Percentiles rank a stretch among this genome's conserved stretches.
phyloP scores from a whole-genome alignment of 2,329 filamentous ascomycete genomes.

The Aspergillus ochraceoroseus region DNA sequence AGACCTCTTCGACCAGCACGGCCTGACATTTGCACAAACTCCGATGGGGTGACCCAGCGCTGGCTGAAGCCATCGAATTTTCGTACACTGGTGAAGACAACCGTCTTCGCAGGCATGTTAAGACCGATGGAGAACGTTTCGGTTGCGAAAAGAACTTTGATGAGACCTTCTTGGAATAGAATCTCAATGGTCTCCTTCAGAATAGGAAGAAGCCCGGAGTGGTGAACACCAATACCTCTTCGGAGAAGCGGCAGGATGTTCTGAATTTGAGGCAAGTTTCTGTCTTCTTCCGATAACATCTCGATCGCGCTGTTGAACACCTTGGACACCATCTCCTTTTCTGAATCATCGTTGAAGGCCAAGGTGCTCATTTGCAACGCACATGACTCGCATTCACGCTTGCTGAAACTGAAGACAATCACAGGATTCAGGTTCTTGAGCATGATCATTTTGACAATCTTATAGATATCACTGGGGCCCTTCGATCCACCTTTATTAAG shows the following conservation, averaged over 20 bases:
- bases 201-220: constrained; percentile 90
- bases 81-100: constrained; percentile 94
- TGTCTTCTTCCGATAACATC: constrained; percentile 86
- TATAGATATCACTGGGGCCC: constrained; percentile 78
- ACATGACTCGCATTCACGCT: constrained; percentile 88
- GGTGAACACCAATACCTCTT: constrained; percentile 93
- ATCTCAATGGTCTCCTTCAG: constrained; percentile 99
- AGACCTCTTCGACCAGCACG: constrained; percentile 94
- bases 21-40: constrained; percentile 98
- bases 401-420: constrained; percentile 99
- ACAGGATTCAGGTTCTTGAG: constrained; percentile 94
- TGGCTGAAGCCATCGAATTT: constrained; percentile 84
- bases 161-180: constrained; percentile 93
- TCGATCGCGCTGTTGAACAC: constrained; percentile 93
- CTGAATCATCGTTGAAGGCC: constrained; percentile 92
- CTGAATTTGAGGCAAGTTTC: constrained; percentile 79
- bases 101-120: constrained; percentile 99
- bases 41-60: constrained; percentile 84
- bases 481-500: constrained; percentile 77
- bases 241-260: constrained; percentile 84
- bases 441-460: constrained; percentile 99
- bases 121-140: constrained; percentile 98
- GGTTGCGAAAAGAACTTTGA: constrained; percentile 96
- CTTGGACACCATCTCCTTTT: constrained; percentile 88
- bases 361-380: constrained; percentile 81